These are phyloP conservation scores for Boletus fagicola DNA, from an alignment of 768 basidiomycete species.

Conservation along the genomic window DNA sequence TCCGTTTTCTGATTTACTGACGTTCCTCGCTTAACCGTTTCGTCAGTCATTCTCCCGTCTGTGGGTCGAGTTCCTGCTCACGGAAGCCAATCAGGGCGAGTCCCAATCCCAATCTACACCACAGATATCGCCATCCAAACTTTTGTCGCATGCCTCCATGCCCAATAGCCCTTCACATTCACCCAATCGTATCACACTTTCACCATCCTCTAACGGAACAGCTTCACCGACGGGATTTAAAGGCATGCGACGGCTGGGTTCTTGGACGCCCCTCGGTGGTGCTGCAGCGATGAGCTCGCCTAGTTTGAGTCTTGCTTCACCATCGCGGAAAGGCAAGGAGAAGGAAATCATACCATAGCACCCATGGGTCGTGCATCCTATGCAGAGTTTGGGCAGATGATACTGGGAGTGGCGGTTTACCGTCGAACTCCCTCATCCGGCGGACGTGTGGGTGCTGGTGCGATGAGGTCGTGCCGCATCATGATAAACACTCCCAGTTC, in stretches of 20 bases:
- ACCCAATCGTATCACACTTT: slow-evolving; percentile 16
- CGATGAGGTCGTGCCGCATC: slow-evolving; percentile 2
- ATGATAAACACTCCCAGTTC: slow-evolving; percentile 1
- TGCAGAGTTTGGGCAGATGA: neutral
- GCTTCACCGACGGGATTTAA: slow-evolving; percentile 26
- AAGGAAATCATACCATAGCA: slow-evolving; percentile 31
- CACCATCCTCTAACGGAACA: slow-evolving; percentile 5
- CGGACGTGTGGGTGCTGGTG: slow-evolving; percentile 8
- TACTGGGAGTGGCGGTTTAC: neutral
- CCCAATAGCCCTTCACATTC: slow-evolving; percentile 37
- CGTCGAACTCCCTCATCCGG: neutral
- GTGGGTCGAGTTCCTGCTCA: slow-evolving; percentile 97
- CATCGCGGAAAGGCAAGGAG: slow-evolving; percentile 48
- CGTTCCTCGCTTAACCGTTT: slow-evolving; percentile 1
- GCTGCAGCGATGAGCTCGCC: slow-evolving; percentile 39
- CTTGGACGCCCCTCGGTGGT: slow-evolving; percentile 34
- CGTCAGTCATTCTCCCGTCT: slow-evolving; percentile 90
- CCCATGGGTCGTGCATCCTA: neutral
- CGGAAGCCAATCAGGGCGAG: slow-evolving; percentile 64
- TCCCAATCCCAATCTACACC: slow-evolving; percentile 20
- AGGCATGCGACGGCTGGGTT: slow-evolving; percentile 38
- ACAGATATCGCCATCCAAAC: slow-evolving; percentile 17
- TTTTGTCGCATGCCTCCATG: slow-evolving; percentile 36
- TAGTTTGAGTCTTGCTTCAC: slow-evolving; percentile 36
- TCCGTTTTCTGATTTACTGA: neutral